Evolutionary conservation across 441 rosid genomes (phyloP), one percentile per base, ranked within the genome.

Genomic region (Gossypium lobatum): DNA sequence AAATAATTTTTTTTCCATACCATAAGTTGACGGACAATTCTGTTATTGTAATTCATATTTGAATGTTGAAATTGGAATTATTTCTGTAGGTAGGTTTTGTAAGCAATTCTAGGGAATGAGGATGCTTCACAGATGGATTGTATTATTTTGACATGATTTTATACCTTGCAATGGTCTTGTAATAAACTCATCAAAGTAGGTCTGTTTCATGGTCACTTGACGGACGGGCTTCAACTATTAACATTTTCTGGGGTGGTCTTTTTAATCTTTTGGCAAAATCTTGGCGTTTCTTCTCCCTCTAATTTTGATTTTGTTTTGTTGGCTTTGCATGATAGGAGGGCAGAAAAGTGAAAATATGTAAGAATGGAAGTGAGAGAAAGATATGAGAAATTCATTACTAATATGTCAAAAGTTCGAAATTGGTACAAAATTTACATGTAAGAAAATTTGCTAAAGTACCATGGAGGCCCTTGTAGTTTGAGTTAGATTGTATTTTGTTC

Each of bases 1-100:
- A 46, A 25, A 72, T 53, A 60, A 59, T 42, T 72, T 16, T 50
- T 39, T 39, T 3, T 21, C 59, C 8, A 42, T 23, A 25, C 20
- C 17, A 50, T 9, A 17, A 17, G 10, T 18, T 23, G 31, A 2
- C 10, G 46, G 46, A 11, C 13, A 42, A 72, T 39, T 21, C 39
- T 64, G 25, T 11, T 25, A 46, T 4, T 72, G 5, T 28, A 46
- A 52, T 48, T 50, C 23, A 25, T 26, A 26, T 60, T 68, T 68
- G 75, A 16, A 46, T 26, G 16, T 71, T 71, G 58, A 46, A 59
- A 61, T 28, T 13, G 55, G 16, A 48, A 46, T 72, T 46, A 6
- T 62, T 72, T 72, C 14, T 23, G 17, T 16, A 61, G 58, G 46
- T 61, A 46, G 45, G 34, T 60, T 46, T 61, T 26, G 14, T 26